A percentile compares a stretch with the other conserved stretches of the same genome.
phyloP scores from a whole-genome alignment of 1,284 basidiomycete species.

The Puccinia triticina region DNA sequence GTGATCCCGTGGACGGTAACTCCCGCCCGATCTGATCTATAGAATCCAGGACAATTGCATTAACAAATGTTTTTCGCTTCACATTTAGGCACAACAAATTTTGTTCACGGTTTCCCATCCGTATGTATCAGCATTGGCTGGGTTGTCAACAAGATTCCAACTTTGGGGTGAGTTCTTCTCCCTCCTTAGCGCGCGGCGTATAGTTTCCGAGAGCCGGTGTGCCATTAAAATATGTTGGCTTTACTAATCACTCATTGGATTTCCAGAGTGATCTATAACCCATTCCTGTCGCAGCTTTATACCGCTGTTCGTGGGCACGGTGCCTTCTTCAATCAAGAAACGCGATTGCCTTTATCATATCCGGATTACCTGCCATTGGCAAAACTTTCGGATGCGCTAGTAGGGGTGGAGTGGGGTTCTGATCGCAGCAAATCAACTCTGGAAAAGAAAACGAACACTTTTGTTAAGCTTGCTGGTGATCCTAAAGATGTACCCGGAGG shows the following conservation, averaged over 20 bases:
- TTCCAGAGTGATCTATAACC: slow-evolving; percentile 80
- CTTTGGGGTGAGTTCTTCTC: slow-evolving; percentile 66
- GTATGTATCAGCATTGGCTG: slow-evolving; percentile 89
- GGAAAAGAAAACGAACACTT: slow-evolving; percentile 71
- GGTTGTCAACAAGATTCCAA: slow-evolving; percentile 76
- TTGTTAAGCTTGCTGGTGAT: slow-evolving; percentile 76
- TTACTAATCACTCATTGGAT: slow-evolving; percentile 1
- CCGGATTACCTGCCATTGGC: slow-evolving; percentile 74
- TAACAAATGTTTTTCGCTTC: neutral
- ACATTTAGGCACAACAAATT: slow-evolving; percentile 88
- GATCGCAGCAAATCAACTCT: slow-evolving; percentile 71
- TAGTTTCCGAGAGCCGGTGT: neutral
- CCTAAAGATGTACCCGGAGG: slow-evolving; percentile 70
- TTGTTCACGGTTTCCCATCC: slow-evolving; percentile 86
- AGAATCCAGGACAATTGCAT: neutral
- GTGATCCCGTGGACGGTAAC: slow-evolving; percentile 50
- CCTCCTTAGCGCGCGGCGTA: neutral
- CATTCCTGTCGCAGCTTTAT: slow-evolving; percentile 84
- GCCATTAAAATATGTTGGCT: too few species aligned
- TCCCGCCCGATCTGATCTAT: neutral
- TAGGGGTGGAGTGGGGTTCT: slow-evolving; percentile 90
- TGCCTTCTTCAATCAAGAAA: slow-evolving; percentile 70
- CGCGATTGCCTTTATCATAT: slow-evolving; percentile 66
- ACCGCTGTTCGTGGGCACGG: slow-evolving; percentile 78
- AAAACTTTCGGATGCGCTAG: slow-evolving; percentile 76